Percentiles rank a stretch among this genome's conserved stretches.
phyloP scores from a whole-genome alignment of 2,329 filamentous ascomycete species.

The Aspergillus puulaauensis region DNA sequence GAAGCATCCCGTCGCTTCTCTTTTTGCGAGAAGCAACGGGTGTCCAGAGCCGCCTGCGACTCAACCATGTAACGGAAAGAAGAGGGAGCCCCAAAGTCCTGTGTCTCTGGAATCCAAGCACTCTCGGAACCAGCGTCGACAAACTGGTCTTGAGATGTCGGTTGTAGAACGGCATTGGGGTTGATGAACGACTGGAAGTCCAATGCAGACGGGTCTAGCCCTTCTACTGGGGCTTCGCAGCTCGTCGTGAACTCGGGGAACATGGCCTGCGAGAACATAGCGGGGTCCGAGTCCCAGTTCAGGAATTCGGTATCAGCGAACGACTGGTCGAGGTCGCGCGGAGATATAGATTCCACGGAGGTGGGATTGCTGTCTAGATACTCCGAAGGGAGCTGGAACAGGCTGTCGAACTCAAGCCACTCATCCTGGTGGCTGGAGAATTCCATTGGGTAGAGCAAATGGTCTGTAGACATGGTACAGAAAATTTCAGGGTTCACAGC shows the following conservation, averaged over 20 bases:
- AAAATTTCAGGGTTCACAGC: neutral
- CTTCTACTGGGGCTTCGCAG: conserved; percentile 22
- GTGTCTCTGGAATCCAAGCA: conserved; percentile 15
- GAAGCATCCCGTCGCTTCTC: conserved; percentile 44
- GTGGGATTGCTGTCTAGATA: conserved; percentile 30
- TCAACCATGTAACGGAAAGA: conserved; percentile 34
- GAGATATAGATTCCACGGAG: conserved; percentile 31
- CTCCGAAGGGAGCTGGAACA: conserved; percentile 29
- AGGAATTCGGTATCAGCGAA: conserved; percentile 24
- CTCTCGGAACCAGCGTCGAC: conserved; percentile 4
- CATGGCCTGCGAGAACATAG: conserved; percentile 19
- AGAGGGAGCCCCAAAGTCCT: conserved; percentile 15
- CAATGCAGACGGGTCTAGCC: conserved; percentile 17
- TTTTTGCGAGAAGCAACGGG: conserved; percentile 35
- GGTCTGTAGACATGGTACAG: conserved; percentile 28
- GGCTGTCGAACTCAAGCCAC: conserved; percentile 35
- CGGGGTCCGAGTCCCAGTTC: conserved; percentile 22
- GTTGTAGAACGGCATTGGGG: conserved; percentile 14
- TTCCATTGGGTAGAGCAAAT: conserved; percentile 26
- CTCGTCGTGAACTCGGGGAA: conserved; percentile 25
- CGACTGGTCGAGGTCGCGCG: conserved; percentile 27
- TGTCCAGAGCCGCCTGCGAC: conserved; percentile 38
- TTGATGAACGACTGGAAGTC: conserved; percentile 17
- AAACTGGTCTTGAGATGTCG: conserved; percentile 3
- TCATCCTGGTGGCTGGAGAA: conserved; percentile 23